Conservation (phyloP, 1,284 basidiomycete genomes). For the Melampsora americana region DNA sequence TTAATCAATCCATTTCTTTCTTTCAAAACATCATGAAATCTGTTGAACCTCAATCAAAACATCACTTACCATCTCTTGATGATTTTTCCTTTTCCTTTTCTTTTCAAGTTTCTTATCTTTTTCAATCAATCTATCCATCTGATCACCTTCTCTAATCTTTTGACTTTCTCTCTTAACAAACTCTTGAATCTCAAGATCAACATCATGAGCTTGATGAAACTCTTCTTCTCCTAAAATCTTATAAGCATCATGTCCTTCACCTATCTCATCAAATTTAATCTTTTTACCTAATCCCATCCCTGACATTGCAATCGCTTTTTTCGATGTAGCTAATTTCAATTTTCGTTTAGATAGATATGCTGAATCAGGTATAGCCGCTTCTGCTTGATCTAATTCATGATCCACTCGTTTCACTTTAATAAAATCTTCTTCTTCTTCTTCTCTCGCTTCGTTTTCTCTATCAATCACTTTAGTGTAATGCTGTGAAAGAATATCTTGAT, state of each 20-base stretch:
- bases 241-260: slow-evolving; percentile 72
- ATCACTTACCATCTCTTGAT: slow-evolving; percentile 61
- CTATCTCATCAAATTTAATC: slow-evolving; percentile 81
- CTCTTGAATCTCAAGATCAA: slow-evolving; percentile 64
- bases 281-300: slow-evolving; percentile 63
- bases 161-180: slow-evolving; percentile 71
- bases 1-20: background rate
- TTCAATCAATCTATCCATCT: slow-evolving; percentile 74
- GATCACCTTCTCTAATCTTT: slow-evolving; percentile 69
- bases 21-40: background rate
- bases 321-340: slow-evolving; percentile 69
- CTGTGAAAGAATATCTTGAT: slow-evolving; percentile 85
- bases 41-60: background rate
- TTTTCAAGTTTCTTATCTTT: slow-evolving; percentile 82
- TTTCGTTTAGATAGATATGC: slow-evolving; percentile 64
- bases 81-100: slow-evolving; percentile 77
- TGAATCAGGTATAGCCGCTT: slow-evolving; percentile 60
- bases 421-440: slow-evolving; percentile 73
- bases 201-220: slow-evolving; percentile 64
- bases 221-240: slow-evolving; percentile 68
- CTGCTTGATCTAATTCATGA: slow-evolving; percentile 64
- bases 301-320: slow-evolving; percentile 67
- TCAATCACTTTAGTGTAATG: slow-evolving; percentile 88
- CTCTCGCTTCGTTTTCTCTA: slow-evolving; percentile 59
- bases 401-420: slow-evolving; percentile 87